phyloP scores from a whole-genome alignment of 2,329 filamentous ascomycete genomes.

The Amesomyces nigricolor region DNA sequence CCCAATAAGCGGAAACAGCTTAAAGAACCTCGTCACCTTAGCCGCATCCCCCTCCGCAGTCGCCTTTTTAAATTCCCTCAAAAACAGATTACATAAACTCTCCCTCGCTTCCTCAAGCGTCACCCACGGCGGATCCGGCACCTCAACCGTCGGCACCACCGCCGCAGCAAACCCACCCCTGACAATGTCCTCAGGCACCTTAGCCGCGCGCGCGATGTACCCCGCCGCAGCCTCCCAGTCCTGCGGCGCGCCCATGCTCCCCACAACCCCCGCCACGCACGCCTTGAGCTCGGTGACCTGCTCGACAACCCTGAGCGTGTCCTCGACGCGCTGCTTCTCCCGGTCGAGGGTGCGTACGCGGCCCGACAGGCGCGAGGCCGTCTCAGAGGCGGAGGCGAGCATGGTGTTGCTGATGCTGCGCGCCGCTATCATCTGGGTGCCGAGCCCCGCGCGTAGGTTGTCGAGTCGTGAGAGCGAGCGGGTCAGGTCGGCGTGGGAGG shows the following conservation, averaged over 20 bases:
- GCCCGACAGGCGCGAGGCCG: constrained; percentile 76
- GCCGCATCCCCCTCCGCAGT: constrained; percentile 80
- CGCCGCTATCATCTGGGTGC: constrained; percentile 77
- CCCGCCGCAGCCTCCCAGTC: constrained; percentile 96
- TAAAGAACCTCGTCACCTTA: constrained; percentile 94
- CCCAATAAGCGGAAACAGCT: constrained; percentile 91
- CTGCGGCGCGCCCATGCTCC: constrained; percentile 94
- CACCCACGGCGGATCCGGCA: constrained; percentile 82
- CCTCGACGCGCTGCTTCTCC: constrained; percentile 86
- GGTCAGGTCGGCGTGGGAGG: constrained; percentile 78
- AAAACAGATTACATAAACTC: constrained; percentile 81
- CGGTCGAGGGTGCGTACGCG: constrained; percentile 83
- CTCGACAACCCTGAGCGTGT: constrained; percentile 86
- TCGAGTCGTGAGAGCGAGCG: constrained; percentile 85
- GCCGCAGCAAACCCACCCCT: constrained; percentile 81
- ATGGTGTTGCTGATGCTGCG: constrained; percentile 83
- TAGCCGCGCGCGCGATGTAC: constrained; percentile 77
- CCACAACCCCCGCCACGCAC: constrained; percentile 88
- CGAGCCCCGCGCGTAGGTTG: constrained; percentile 79
- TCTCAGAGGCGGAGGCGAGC: constrained; percentile 79
- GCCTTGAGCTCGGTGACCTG: constrained; percentile 96
- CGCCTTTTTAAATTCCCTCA: constrained; percentile 92
- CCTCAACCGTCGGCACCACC: constrained; percentile 91
- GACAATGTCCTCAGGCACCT: constrained; percentile 74
- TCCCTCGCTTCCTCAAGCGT: constrained; percentile 85